A percentile compares a stretch with the other conserved stretches of the same genome.
These are phyloP conservation scores for Rhodotorula sp. DNA, from an alignment of 1,284 basidiomycete genomes.

Conservation along the genomic window DNA sequence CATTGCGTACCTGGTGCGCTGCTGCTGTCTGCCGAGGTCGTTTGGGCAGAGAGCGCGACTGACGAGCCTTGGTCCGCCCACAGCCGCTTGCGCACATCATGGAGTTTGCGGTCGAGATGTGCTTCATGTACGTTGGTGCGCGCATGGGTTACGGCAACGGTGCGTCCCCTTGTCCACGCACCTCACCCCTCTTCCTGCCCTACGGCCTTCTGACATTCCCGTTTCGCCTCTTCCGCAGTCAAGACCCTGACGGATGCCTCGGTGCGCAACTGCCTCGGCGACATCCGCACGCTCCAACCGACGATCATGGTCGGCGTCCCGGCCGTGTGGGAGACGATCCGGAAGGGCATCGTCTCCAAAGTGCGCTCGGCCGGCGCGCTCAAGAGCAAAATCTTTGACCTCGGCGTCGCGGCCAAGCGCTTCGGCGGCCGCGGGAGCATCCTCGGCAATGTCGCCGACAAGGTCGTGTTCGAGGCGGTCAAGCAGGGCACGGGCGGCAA, in stretches of 20 bases:
- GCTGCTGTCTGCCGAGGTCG: slow-evolving; percentile 20
- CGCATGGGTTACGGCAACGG: slow-evolving; percentile 78
- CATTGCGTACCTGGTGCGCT: slow-evolving; percentile 71
- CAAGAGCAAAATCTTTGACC: slow-evolving; percentile 73
- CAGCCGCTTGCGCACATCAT: slow-evolving; percentile 53
- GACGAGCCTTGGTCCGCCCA: neutral
- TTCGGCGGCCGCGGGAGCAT: slow-evolving; percentile 45
- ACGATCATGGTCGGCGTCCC: slow-evolving; percentile 89
- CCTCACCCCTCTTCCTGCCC: neutral
- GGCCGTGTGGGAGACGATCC: slow-evolving; percentile 63
- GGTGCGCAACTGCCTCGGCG: slow-evolving; percentile 86
- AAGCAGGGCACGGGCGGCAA: slow-evolving; percentile 79
- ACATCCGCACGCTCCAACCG: slow-evolving; percentile 79
- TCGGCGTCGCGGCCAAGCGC: slow-evolving; percentile 69
- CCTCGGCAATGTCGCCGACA: slow-evolving; percentile 64
- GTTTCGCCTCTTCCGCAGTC: neutral
- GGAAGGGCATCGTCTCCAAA: slow-evolving; percentile 86
- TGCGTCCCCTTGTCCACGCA: neutral
- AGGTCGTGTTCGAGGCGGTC: slow-evolving; percentile 72
- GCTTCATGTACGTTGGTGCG: slow-evolving; percentile 53
- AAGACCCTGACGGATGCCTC: slow-evolving; percentile 94
- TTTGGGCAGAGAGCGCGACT: neutral
- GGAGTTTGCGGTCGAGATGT: slow-evolving; percentile 73
- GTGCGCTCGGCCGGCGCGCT: slow-evolving; percentile 64
- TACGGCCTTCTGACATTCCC: neutral